Evolutionary conservation across 2,329 filamentous ascomycete species (phyloP).

Genomic region (Botrytis pseudocinerea): DNA sequence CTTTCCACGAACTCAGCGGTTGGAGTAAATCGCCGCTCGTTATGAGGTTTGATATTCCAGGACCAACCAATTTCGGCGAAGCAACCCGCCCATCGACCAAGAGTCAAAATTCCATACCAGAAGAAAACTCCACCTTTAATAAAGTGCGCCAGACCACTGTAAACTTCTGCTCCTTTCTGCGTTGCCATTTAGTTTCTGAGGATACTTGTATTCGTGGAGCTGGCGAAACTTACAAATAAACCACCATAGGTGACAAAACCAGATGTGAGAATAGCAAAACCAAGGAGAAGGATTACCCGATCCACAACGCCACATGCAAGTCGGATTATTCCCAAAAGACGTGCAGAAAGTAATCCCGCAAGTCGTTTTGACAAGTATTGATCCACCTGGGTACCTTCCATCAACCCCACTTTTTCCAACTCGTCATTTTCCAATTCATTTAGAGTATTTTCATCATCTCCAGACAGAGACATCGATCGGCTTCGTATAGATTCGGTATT

Average conservation of each 20-base stretch:
- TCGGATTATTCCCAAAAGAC: slow-evolving; percentile 58
- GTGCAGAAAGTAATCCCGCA: slow-evolving; percentile 55
- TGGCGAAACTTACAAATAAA: slow-evolving; percentile 68
- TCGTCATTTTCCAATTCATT: slow-evolving; percentile 52
- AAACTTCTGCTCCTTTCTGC: slow-evolving; percentile 65
- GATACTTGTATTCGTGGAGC: neutral
- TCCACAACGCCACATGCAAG: slow-evolving; percentile 69
- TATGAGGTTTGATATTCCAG: slow-evolving; percentile 77
- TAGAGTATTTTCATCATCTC: slow-evolving; percentile 40
- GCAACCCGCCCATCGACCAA: slow-evolving; percentile 87
- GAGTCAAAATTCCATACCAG: slow-evolving; percentile 83
- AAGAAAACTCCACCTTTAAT: slow-evolving; percentile 95
- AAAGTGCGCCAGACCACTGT: slow-evolving; percentile 87
- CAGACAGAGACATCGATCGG: slow-evolving; percentile 58
- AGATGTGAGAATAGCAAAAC: slow-evolving; percentile 69
- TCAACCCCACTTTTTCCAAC: slow-evolving; percentile 41
- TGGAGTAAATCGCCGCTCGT: slow-evolving; percentile 54
- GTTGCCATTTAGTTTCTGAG: slow-evolving; percentile 21
- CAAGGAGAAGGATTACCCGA: slow-evolving; percentile 73
- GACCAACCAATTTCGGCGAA: slow-evolving; percentile 93
- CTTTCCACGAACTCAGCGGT: slow-evolving; percentile 90
- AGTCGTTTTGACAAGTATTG: slow-evolving; percentile 55
- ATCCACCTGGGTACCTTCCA: slow-evolving; percentile 49
- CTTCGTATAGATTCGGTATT: slow-evolving; percentile 67
- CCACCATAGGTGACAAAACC: slow-evolving; percentile 78